Evolutionary conservation across 2,329 filamentous ascomycete genomes (phyloP).

Genomic region (Aspergillus oerlinghausenensis): DNA sequence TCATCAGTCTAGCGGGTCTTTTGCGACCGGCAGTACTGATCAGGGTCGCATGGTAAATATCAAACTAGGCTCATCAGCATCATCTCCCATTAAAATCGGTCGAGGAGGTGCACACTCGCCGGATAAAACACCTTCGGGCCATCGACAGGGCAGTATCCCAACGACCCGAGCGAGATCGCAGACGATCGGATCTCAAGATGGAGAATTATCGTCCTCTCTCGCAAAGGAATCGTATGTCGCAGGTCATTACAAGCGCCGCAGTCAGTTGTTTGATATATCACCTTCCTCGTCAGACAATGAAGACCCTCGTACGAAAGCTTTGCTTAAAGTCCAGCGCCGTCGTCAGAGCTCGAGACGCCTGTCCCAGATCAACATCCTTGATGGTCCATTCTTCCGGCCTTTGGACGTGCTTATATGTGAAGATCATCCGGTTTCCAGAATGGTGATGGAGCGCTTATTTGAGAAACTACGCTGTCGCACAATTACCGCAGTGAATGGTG

Average conservation of each 20-base stretch:
- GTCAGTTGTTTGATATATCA: conserved; percentile 93
- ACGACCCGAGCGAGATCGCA: conserved; percentile 74
- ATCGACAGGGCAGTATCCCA: conserved; percentile 61
- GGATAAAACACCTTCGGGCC: conserved; percentile 58
- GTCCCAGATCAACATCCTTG: conserved; percentile 82
- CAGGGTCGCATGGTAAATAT: conserved; percentile 56
- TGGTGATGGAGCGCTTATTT: conserved; percentile 98
- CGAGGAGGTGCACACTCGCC: conserved; percentile 46
- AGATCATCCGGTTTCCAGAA: conserved; percentile 90
- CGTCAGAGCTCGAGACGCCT: conserved; percentile 93
- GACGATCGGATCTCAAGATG: conserved; percentile 91
- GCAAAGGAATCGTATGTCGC: conserved; percentile 60
- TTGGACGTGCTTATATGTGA: conserved; percentile 95
- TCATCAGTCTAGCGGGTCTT: conserved; percentile 65
- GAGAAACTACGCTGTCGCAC: conserved; percentile 94
- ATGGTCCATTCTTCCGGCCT: conserved; percentile 81
- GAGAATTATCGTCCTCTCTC: conserved; percentile 63
- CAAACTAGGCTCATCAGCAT: conserved; percentile 48
- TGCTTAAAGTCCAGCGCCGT: conserved; percentile 86
- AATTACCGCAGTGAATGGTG: conserved; percentile 83
- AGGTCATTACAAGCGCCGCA: conserved; percentile 79
- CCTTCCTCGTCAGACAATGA: conserved; percentile 98
- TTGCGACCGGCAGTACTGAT: conserved; percentile 71
- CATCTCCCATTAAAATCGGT: conserved; percentile 50
- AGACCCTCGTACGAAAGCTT: conserved; percentile 81